Percentiles rank a stretch among this genome's conserved stretches.
Evolutionary conservation across 768 basidiomycete genomes (phyloP).

Genomic region (Vishniacozyma victoriae): DNA sequence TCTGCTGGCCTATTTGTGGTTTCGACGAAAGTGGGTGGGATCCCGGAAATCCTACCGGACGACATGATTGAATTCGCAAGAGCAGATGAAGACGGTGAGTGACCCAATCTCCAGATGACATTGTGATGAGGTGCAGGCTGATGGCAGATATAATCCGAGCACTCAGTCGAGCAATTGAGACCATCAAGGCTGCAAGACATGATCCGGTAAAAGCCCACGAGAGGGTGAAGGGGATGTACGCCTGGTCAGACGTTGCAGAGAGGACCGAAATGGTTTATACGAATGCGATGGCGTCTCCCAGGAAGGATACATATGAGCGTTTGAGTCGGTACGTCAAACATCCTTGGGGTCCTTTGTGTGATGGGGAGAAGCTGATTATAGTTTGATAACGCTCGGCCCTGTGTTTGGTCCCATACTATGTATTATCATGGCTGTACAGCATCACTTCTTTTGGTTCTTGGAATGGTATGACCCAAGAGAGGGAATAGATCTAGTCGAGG

Average conservation of each 20-base stretch:
- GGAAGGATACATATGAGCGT: slow-evolving; percentile 69
- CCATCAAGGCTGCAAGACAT: slow-evolving; percentile 62
- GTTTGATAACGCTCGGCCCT: slow-evolving; percentile 63
- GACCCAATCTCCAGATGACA: not conserved
- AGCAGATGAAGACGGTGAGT: slow-evolving; percentile 85
- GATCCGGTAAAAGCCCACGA: slow-evolving; percentile 70
- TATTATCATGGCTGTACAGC: slow-evolving; percentile 80
- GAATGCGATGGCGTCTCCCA: slow-evolving; percentile 57
- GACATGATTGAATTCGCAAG: slow-evolving; percentile 94
- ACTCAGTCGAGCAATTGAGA: slow-evolving; percentile 69
- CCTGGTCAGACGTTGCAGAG: slow-evolving; percentile 71
- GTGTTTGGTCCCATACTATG: slow-evolving; percentile 83
- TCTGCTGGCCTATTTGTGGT: slow-evolving; percentile 92
- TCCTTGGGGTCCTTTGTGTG: not conserved
- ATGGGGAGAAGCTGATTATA: slow-evolving; percentile 48
- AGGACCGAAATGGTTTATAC: slow-evolving; percentile 81
- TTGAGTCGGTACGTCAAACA: slow-evolving; percentile 62
- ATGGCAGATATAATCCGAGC: slow-evolving; percentile 73
- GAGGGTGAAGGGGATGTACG: slow-evolving; percentile 74
- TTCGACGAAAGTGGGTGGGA: slow-evolving; percentile 86
- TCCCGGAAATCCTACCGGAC: slow-evolving; percentile 85
- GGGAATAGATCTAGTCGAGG: slow-evolving; percentile 66
- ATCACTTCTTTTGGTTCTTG: slow-evolving; percentile 75
- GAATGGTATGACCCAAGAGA: slow-evolving; percentile 66
- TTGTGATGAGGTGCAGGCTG: not conserved